A percentile compares a stretch with the other conserved stretches of the same genome.
Conservation (phyloP, 164 flowering plant genomes). For the Echeveria elegans region DNA sequence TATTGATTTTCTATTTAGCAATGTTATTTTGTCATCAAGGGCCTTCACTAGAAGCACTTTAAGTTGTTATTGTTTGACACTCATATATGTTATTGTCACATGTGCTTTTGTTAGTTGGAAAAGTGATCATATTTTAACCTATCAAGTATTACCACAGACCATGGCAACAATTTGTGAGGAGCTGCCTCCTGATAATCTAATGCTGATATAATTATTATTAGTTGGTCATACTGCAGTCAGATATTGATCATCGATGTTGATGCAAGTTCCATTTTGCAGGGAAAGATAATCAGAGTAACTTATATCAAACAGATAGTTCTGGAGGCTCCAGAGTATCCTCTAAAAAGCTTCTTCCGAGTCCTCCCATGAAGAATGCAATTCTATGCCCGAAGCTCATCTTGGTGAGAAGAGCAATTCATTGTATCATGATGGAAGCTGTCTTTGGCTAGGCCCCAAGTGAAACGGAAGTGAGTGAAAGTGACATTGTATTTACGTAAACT, state of each 20-base stretch:
- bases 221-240: conserved; percentile 32
- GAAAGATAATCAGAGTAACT: conserved; percentile 28
- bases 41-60: background rate
- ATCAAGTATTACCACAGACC: conserved; percentile 36
- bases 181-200: conserved; percentile 68
- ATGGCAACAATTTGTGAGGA: conserved; percentile 82
- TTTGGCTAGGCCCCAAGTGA: conserved; percentile 71
- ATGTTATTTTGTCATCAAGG: background rate
- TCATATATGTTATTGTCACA: background rate
- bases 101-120: background rate
- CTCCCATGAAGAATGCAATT: conserved; percentile 20
- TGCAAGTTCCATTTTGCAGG: conserved; percentile 31
- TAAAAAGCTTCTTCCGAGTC: conserved; percentile 27
- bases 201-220: conserved; percentile 70
- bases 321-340: conserved; percentile 42
- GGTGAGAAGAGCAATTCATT: conserved; percentile 22
- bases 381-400: conserved; percentile 21
- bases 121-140: conserved; percentile 8
- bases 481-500: background rate
- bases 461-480: conserved; percentile 41
- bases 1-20: background rate
- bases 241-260: background rate
- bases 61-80: background rate
- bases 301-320: conserved; percentile 33
- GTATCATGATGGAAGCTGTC: conserved; percentile 22